Conservation (phyloP, 2,329 filamentous ascomycete species). For the Penicillium sp. region DNA sequence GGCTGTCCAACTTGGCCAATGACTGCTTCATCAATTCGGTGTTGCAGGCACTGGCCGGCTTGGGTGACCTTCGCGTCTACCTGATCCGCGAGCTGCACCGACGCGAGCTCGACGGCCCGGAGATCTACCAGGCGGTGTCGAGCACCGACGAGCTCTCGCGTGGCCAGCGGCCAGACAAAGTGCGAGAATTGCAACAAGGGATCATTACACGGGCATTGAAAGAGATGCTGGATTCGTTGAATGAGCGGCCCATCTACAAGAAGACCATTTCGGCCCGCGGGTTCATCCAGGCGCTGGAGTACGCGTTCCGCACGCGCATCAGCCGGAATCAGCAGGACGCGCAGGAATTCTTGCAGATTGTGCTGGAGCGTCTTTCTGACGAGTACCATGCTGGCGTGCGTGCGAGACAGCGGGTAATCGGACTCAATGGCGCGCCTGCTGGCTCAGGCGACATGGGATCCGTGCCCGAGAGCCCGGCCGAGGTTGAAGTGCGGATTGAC, state of each 20-base stretch:
- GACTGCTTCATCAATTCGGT: slow-evolving; percentile 97
- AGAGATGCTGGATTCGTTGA: slow-evolving; percentile 84
- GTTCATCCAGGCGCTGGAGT: slow-evolving; percentile 79
- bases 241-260: slow-evolving; percentile 86
- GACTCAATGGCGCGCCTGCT: slow-evolving; percentile 19
- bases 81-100: slow-evolving; percentile 87
- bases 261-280: slow-evolving; percentile 87
- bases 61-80: slow-evolving; percentile 84
- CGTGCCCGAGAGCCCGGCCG: slow-evolving; percentile 21
- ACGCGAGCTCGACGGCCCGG: slow-evolving; percentile 70
- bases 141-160: slow-evolving; percentile 38
- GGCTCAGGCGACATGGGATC: slow-evolving; percentile 10
- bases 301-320: slow-evolving; percentile 82
- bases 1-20: slow-evolving; percentile 84
- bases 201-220: slow-evolving; percentile 83
- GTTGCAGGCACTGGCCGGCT: slow-evolving; percentile 83
- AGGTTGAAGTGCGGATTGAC: slow-evolving; percentile 37
- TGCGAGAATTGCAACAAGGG: slow-evolving; percentile 66
- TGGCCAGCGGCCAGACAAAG: slow-evolving; percentile 45
- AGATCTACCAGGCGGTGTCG: slow-evolving; percentile 65
- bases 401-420: slow-evolving; percentile 53
- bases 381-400: slow-evolving; percentile 84
- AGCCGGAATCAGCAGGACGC: slow-evolving; percentile 95
- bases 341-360: slow-evolving; percentile 92
- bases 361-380: slow-evolving; percentile 85